Evolutionary conservation across 164 flowering plant species (phyloP), one percentile per base, ranked within the genome.

Genomic region (Vitis riparia): DNA sequence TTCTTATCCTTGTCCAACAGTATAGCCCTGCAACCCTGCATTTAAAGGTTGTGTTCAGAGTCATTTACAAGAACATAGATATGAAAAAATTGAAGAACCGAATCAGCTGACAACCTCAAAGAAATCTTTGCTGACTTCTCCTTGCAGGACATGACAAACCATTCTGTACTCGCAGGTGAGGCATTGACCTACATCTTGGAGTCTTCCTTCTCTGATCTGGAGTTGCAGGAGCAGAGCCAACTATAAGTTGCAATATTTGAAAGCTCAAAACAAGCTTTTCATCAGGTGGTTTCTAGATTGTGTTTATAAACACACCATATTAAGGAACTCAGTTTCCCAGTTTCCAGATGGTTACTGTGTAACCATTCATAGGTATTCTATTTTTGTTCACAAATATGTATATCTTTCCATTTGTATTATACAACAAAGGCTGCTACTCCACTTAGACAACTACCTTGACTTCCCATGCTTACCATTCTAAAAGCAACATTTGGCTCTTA

Each of bases 181-280:
- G 81, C 99, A 96, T 73, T 85, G 88, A 47, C 92, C 97, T 68
- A 96, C 72, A 57, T 92, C 92, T 78, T 88, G 91, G 19, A 90
- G 83, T 80, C 98, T 84, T 8, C 98, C 97, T 84, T 86, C 91
- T 84, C 98, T 86, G 29, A 96, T 87, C 99, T 96, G 92, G 29
- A 72, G 52, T 65, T 59, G 44, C 9, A 27, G 11, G 58, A 65
- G 17, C 1, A 58, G 50, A 6, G 59, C 11, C 3, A 48, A 65
- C 5, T 3, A 11, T 71, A 29, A 63, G n/a, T 13, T 11, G 9
- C 15, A 27, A 44, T 23, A 29, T 50, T 64, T 13, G 13, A 47
- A 30, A 44, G 32, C 7, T 15, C 15, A 44, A 51, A 11, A 64
- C 44, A 37, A 19, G 13, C 10, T 19, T 63, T 19, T 49, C 15